Evolutionary conservation across 305 asterid genomes (phyloP).

Genomic region (Fraxinus angustifolia): DNA sequence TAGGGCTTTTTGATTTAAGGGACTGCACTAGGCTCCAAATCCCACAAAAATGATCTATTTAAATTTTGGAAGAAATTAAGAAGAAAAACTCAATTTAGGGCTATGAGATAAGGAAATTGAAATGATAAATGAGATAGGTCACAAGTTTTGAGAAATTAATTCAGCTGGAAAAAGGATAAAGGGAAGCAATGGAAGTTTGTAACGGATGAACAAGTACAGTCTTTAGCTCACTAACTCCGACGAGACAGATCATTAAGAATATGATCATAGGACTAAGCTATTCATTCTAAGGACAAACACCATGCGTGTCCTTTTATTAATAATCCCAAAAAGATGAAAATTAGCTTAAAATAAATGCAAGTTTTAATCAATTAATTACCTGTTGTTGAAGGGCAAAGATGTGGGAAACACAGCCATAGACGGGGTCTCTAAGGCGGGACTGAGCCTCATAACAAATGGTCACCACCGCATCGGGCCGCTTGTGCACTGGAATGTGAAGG

Average conservation of each 20-base stretch:
- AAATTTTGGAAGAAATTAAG: not conserved
- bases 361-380: conserved; percentile 28
- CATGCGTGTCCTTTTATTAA: not conserved
- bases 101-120: not conserved
- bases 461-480: conserved; percentile 75
- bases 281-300: conserved; percentile 6
- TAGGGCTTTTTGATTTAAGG: not conserved
- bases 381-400: conserved; percentile 84
- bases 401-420: conserved; percentile 80
- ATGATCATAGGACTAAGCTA: not conserved
- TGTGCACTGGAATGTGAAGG: conserved; percentile 60
- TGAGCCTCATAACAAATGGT: conserved; percentile 86
- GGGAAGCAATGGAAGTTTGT: conserved; percentile 38
- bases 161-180: conserved; percentile 4
- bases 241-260: conserved; percentile 32
- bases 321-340: not conserved
- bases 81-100: not conserved
- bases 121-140: not conserved
- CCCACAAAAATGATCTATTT: not conserved
- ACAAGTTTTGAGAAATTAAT: not conserved
- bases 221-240: conserved; percentile 52
- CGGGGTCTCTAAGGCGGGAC: conserved; percentile 79
- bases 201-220: conserved; percentile 32
- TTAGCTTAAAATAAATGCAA: not conserved
- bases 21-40: not conserved